Conservation (phyloP, 2,329 filamentous ascomycete species). For the Achaetomium macrosporum region DNA sequence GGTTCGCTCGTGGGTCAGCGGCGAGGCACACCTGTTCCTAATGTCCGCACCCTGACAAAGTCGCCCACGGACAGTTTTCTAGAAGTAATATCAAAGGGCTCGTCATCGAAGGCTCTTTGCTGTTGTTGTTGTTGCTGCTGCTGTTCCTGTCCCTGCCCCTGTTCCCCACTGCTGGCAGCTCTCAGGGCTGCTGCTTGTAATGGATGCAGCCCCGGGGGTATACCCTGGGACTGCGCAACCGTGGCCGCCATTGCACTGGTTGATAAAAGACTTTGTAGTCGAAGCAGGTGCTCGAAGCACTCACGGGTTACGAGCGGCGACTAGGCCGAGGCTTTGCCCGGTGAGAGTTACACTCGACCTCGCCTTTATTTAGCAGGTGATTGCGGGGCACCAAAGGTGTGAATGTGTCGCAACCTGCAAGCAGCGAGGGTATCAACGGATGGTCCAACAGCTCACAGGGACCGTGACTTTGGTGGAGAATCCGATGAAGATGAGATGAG, state of each 20-base stretch:
- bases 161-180: slow-evolving; percentile 12
- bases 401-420: too few species aligned
- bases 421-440: too few species aligned
- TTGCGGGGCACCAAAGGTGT: too few species aligned
- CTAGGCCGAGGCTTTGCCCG: background rate
- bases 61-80: slow-evolving; percentile 44
- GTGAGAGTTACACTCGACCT: background rate
- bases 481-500: background rate
- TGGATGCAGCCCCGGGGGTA: slow-evolving; percentile 23
- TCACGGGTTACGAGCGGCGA: background rate
- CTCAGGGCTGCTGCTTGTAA: slow-evolving; percentile 18
- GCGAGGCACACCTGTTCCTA: slow-evolving; percentile 61
- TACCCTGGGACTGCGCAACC: slow-evolving; percentile 23
- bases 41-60: slow-evolving; percentile 67
- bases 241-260: slow-evolving; percentile 24
- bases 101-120: slow-evolving; percentile 9
- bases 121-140: slow-evolving; percentile 17
- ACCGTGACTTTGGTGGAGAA: too few species aligned
- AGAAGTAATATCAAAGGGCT: slow-evolving; percentile 20
- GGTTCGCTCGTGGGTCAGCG: background rate
- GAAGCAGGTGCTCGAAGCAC: background rate
- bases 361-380: background rate
- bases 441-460: too few species aligned
- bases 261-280: background rate
- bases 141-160: slow-evolving; percentile 19